These are phyloP conservation scores for Fraxinus sp. DNA, from an alignment of 305 asterid genomes.

Conservation along the genomic window DNA sequence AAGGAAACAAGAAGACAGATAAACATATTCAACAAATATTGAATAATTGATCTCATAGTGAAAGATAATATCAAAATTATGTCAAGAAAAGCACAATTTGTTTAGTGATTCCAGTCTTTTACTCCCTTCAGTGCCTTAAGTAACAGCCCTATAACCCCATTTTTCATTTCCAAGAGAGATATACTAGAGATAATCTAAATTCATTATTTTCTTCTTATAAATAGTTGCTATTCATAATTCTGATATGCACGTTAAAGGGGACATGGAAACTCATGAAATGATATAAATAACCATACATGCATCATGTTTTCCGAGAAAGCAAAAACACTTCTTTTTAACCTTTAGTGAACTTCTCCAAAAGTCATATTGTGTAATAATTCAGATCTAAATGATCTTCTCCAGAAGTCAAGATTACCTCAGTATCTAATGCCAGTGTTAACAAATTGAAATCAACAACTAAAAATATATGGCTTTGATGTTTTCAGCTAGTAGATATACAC, in stretches of 20 bases:
- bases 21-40: background rate
- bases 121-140: background rate
- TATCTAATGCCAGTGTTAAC: background rate
- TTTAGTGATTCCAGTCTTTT: background rate
- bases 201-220: background rate
- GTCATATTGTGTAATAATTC: background rate
- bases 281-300: background rate
- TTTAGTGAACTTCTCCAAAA: background rate
- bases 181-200: background rate
- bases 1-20: background rate
- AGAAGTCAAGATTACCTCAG: background rate
- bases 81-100: background rate
- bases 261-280: background rate
- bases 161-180: background rate
- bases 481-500: background rate
- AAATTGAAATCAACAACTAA: background rate
- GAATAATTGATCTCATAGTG: background rate
- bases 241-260: background rate
- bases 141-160: background rate
- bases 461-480: background rate
- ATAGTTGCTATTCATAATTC: background rate
- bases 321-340: background rate
- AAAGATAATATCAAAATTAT: background rate
- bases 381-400: background rate
- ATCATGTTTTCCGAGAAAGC: background rate